Base-by-base conservation (phyloP, 495 filamentous ascomycete genomes). In the Penicillium robsamsonii region DNA sequence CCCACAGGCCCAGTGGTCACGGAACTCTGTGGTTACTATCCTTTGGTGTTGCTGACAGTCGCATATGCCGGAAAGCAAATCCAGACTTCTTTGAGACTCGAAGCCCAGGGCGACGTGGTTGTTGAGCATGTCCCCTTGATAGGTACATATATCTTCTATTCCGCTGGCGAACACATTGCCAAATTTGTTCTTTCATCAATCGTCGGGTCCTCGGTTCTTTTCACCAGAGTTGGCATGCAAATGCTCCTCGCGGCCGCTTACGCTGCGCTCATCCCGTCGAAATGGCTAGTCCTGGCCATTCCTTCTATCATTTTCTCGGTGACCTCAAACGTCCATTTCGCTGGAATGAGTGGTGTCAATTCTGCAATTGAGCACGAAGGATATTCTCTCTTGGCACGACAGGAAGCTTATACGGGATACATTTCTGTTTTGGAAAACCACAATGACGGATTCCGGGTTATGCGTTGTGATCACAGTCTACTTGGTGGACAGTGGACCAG, bases 391-490 rank as follows among this genome's bases (percentile, higher is more conserved):
- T 64, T 97, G 40, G 92, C 87, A 31, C 86, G 94, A 15, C 74
- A 82, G 62, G 92, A 97, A 65, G 95, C 90, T 0, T 68, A 84
- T 13, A 97, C 94, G 9, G 94, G 94, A 2, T 98, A 98, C 66
- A 75, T 98, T 41, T 96, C 94, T 0, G 88, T 98, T 6, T 65
- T 97, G 35, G 88, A 97, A 42, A 89, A 84, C 61, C 54, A 79
- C 9, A 71, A 86, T 9, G 78, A 85, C 18, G 81, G 84, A 5
- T 97, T 88, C 73, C 81, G 91, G 1, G 84, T 93, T 12, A 81
- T 98, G 84, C 82, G 94, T 47, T 97, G 92, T 64, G 94, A 97
- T 63, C 94, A 98, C 65, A 94, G 89, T 57, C 74, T 98, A 22
- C 83, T 98, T 5, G 94, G 94, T 31, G 94, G 94, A n/a, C 91